Evolutionary conservation across 768 basidiomycete species (phyloP).

Genomic region (Trametes maxima): DNA sequence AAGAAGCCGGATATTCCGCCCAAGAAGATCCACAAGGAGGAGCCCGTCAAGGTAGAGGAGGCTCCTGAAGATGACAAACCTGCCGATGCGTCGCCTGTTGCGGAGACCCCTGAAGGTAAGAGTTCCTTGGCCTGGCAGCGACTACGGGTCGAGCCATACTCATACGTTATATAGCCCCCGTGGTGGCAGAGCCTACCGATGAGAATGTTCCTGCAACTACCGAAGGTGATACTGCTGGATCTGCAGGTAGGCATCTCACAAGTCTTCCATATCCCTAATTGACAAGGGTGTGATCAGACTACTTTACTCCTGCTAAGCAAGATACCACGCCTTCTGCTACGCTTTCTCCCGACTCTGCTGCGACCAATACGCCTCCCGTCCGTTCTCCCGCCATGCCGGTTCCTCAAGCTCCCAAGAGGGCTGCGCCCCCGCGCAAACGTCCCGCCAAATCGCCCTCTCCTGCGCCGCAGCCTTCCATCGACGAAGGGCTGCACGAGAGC

Average conservation of each 20-base stretch:
- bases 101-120: conserved; percentile 17
- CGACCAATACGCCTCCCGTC: conserved; percentile 33
- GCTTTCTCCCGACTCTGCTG: conserved; percentile 28
- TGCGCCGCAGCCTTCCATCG: conserved; percentile 21
- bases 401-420: conserved; percentile 70
- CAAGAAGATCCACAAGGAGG: conserved; percentile 31
- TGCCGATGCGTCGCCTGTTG: conserved; percentile 3
- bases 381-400: conserved; percentile 67
- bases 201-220: background rate
- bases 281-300: conserved; percentile 16
- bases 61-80: background rate
- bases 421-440: conserved; percentile 76
- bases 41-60: conserved; percentile 25
- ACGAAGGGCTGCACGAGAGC: conserved; percentile 27
- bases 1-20: conserved; percentile 48
- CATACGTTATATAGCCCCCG: conserved; percentile 2
- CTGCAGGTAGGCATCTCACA: conserved; percentile 6
- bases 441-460: conserved; percentile 53
- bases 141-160: background rate
- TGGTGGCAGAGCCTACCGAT: background rate
- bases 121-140: background rate
- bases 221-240: background rate
- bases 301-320: conserved; percentile 19
- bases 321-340: conserved; percentile 21
- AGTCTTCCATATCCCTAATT: background rate